A percentile compares a stretch with the other conserved stretches of the same genome.
Evolutionary conservation across 257 asterid species (phyloP).

Genomic region (Scutellaria minor): DNA sequence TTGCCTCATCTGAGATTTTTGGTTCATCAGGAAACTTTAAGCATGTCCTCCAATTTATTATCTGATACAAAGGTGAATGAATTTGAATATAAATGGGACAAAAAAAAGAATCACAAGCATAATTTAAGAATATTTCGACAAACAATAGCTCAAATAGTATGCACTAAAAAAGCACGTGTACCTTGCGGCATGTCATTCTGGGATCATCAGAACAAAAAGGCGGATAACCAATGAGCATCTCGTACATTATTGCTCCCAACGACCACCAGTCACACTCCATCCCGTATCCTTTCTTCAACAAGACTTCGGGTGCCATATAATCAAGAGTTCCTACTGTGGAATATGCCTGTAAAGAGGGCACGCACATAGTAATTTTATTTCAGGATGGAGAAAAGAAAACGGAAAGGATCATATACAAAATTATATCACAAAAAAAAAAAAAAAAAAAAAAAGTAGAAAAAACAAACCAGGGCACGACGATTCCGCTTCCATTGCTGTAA

Average conservation of each 20-base stretch:
- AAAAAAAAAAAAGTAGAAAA: not conserved
- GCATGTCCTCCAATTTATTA: conserved; percentile 88
- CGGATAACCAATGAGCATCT: conserved; percentile 94
- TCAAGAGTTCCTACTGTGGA: conserved; percentile 98
- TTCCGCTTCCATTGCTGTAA: conserved; percentile 92
- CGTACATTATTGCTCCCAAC: conserved; percentile 88
- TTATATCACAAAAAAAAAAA: not conserved
- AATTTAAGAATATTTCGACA: not conserved
- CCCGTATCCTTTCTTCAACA: conserved; percentile 93
- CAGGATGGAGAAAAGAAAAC: conserved; percentile 10
- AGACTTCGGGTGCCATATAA: conserved; percentile 98
- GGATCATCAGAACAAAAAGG: conserved; percentile 99
- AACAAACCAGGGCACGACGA: conserved; percentile 88
- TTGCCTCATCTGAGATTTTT: conserved; percentile 80
- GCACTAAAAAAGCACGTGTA: conserved; percentile 31
- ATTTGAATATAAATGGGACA: not conserved
- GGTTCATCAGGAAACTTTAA: conserved; percentile 96
- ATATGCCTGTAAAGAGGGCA: conserved; percentile 65
- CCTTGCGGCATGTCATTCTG: conserved; percentile 98
- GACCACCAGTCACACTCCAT: conserved; percentile 99
- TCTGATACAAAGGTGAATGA: conserved; percentile 50
- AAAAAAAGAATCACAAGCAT: not conserved
- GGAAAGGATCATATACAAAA: not conserved
- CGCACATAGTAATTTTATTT: not conserved
- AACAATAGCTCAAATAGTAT: not conserved